Evolutionary conservation across 257 asterid species (phyloP).

Genomic region (Verbena officinalis): DNA sequence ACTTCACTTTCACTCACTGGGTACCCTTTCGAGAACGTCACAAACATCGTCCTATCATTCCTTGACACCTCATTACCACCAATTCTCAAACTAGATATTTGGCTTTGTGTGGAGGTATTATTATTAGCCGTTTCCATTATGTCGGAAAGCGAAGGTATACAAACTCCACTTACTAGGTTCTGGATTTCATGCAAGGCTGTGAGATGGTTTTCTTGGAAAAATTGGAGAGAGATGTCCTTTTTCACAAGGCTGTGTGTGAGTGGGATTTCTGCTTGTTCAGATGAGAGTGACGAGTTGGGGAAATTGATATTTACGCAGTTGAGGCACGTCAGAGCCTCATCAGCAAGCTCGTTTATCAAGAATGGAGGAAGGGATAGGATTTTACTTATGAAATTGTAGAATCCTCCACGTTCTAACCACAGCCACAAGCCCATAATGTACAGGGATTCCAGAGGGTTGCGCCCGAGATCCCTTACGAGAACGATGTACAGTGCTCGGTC

Average conservation of each 20-base stretch:
- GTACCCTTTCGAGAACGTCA: conserved; percentile 74
- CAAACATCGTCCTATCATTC: conserved; percentile 60
- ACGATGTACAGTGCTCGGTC: conserved; percentile 53
- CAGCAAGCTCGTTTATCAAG: conserved; percentile 54
- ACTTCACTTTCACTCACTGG: conserved; percentile 56
- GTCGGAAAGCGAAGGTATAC: conserved; percentile 50
- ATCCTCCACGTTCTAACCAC: conserved; percentile 60
- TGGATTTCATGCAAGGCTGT: conserved; percentile 34
- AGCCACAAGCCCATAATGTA: conserved; percentile 66
- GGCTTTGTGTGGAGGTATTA: not conserved
- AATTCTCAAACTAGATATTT: conserved; percentile 25
- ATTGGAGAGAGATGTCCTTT: conserved; percentile 43
- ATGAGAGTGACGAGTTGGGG: conserved; percentile 23
- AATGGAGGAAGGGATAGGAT: conserved; percentile 43
- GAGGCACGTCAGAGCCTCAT: conserved; percentile 64
- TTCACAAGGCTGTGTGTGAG: conserved; percentile 45
- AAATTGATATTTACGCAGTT: conserved; percentile 34
- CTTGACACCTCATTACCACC: conserved; percentile 16
- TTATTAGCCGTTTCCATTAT: conserved; percentile 33
- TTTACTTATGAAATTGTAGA: conserved; percentile 30
- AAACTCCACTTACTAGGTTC: conserved; percentile 42
- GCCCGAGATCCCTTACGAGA: conserved; percentile 51
- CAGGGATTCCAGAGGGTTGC: conserved; percentile 52
- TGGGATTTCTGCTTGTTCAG: conserved; percentile 47
- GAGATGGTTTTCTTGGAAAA: conserved; percentile 36